Conservation (phyloP, 2,329 filamentous ascomycete genomes). For the Volutella citrinella region DNA sequence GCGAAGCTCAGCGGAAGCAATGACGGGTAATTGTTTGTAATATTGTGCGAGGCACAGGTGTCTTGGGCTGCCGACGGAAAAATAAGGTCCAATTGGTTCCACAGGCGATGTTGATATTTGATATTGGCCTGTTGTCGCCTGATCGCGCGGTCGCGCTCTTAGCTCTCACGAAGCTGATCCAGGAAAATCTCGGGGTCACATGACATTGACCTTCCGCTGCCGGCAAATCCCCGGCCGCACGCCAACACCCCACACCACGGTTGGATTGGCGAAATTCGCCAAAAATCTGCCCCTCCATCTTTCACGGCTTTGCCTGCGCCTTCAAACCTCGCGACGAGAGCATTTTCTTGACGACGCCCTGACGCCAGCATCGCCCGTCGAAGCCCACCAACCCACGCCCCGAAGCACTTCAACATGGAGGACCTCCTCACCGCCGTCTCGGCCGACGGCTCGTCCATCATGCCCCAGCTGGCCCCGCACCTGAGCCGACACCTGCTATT, state of each 20-base stretch:
- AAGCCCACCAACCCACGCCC: conserved; percentile 6
- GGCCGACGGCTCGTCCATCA: conserved; percentile 72
- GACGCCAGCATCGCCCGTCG: conserved; percentile 11
- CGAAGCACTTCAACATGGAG: conserved; percentile 32
- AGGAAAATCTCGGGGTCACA: conserved; percentile 36
- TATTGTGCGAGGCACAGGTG: no score
- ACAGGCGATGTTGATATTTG: no score
- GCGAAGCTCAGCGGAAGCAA: no score
- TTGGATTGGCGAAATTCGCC: conserved; percentile 39
- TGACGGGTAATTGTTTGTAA: no score
- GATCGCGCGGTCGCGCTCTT: conserved; percentile 15
- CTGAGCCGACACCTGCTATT: conserved; percentile 97
- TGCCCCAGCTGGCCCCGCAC: conserved; percentile 85
- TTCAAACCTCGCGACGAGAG: conserved; percentile 26
- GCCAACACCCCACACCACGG: conserved; percentile 34
- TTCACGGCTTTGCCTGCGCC: conserved; percentile 16
- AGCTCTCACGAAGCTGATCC: conserved; percentile 16
- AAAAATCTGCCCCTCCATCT: conserved; percentile 42
- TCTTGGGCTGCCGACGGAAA: no score
- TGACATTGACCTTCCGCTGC: conserved; percentile 26
- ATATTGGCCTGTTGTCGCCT: conserved; percentile 13
- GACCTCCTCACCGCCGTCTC: conserved; percentile 48
- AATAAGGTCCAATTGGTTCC: no score
- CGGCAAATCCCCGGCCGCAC: conserved; percentile 33
- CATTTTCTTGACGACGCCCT: conserved; percentile 16